Evolutionary conservation across 2,329 filamentous ascomycete genomes (phyloP).

Genomic region (Talaromyces sp.): DNA sequence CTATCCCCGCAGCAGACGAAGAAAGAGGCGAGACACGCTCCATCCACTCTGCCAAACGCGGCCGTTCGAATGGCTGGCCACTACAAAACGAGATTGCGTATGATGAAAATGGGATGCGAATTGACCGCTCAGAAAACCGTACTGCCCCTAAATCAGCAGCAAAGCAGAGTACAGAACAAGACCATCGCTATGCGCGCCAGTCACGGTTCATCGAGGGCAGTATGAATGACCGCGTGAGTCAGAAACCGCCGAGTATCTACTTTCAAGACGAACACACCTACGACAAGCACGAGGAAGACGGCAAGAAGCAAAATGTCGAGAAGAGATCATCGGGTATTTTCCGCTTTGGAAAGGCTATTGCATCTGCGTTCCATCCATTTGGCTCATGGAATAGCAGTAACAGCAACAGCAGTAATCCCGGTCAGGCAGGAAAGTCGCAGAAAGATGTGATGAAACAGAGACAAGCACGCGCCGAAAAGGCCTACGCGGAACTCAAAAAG

Average conservation of each 20-base stretch:
- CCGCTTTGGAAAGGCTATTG: conserved; percentile 50
- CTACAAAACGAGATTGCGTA: conserved; percentile 17
- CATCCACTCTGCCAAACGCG: conserved; percentile 35
- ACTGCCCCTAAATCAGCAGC: not conserved
- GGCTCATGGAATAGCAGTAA: conserved; percentile 40
- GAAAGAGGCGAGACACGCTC: conserved; percentile 1
- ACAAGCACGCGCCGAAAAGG: conserved; percentile 43
- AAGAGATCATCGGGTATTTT: conserved; percentile 44
- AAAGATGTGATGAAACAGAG: conserved; percentile 38
- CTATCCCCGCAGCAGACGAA: not conserved
- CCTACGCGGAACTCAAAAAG: conserved; percentile 50
- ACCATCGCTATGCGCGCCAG: conserved; percentile 41
- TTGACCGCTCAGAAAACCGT: conserved; percentile 1
- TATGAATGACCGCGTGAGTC: conserved; percentile 75
- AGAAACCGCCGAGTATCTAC: conserved; percentile 63
- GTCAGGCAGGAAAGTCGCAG: conserved; percentile 21
- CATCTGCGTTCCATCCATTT: conserved; percentile 49
- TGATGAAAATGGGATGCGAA: conserved; percentile 12
- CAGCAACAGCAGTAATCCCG: conserved; percentile 26
- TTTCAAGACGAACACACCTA: conserved; percentile 35
- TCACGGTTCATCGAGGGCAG: conserved; percentile 72
- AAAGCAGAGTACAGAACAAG: not conserved
- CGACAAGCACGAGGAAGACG: conserved; percentile 11
- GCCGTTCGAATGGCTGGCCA: conserved; percentile 42
- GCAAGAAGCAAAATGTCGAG: conserved; percentile 14